Base-by-base conservation (phyloP, 371 early-diverging fungal species). In the Mortierella sp. region DNA sequence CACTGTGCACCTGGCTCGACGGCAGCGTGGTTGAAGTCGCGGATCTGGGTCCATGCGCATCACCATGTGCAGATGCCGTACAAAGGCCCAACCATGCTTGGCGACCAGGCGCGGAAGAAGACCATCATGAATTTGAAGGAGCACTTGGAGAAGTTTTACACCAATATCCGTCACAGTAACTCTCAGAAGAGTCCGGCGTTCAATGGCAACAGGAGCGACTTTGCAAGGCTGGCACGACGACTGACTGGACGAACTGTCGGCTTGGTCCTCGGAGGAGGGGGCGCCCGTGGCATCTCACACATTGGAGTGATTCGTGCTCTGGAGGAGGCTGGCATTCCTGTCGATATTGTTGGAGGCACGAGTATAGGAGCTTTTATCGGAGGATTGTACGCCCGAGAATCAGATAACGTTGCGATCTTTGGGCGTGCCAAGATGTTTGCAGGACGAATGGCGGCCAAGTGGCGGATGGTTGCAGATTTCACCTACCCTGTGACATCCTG, bases 181-280 rank as follows among this genome's bases (percentile, higher is more conserved):
- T 50, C 56, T 31, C 65, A 66, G 19, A 70, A 79, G 71, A 57
- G 64, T 50, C 80, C 79, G 6, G 72, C 70, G 7, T 78, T 75
- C 72, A 80, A 63, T 52, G 83, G 79, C 47, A 81, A 80, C 64
- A 81, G 87, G 31, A 84, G 83, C 27, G 94, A 94, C 66, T 92
- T 93, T 86, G 89, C 92, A 2, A 87, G 99, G 50, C 83, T 99
- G 28, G 97, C 97, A 4, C 92, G 99, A 42, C 90, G 97, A 15
- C 81, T 99, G 50, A 90, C 95, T 39, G 97, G 95, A 24, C 92
- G 91, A 67, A 95, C 97, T 0, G 95, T 99, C 17, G 99, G 99
- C 2, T 80, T 99, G 2, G 99, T 98, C n/a, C 85, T 99, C 32
- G 98, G 99, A 32, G 99, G 99, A 21, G 99, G 99, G 30, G 99